phyloP scores from a whole-genome alignment of 2,329 filamentous ascomycete species.

The Epicoccum nigrum region DNA sequence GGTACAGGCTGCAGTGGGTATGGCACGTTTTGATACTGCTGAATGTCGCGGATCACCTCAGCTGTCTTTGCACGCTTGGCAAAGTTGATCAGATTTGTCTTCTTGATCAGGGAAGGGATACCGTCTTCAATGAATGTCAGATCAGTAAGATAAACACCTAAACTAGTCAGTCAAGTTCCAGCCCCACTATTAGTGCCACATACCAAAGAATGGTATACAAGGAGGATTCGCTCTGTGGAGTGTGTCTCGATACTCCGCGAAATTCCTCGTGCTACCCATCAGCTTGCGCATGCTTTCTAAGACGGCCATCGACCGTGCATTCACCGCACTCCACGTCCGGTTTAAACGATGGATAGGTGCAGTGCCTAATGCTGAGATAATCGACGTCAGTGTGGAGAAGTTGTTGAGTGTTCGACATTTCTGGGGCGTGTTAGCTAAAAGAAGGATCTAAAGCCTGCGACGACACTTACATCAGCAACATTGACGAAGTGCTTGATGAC shows the following conservation, averaged over 20 bases:
- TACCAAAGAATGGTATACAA: conserved; percentile 98
- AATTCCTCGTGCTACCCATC: conserved; percentile 98
- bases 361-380: conserved; percentile 93
- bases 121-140: conserved; percentile 98
- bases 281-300: conserved; percentile 91
- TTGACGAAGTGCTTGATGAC: conserved; percentile 99
- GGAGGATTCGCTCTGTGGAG: conserved; percentile 92
- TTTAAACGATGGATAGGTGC: conserved; percentile 93
- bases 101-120: conserved; percentile 94
- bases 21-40: conserved; percentile 98
- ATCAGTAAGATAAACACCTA: conserved; percentile 95
- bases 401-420: conserved; percentile 96
- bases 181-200: conserved; percentile 30
- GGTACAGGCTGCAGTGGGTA: conserved; percentile 88
- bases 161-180: conserved; percentile 24
- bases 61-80: conserved; percentile 97
- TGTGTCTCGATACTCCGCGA: conserved; percentile 92
- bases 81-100: conserved; percentile 97
- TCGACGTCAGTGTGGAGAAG: conserved; percentile 95
- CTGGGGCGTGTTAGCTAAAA: conserved; percentile 55
- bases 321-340: conserved; percentile 93
- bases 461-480: conserved; percentile 81
- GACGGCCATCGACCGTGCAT: conserved; percentile 77
- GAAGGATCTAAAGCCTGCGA: not conserved
- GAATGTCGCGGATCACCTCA: conserved; percentile 97